Percentiles rank a stretch among this genome's conserved stretches.
These are phyloP conservation scores for Rhypophila decipiens DNA, from an alignment of 495 filamentous ascomycete genomes.

Conservation along the genomic window DNA sequence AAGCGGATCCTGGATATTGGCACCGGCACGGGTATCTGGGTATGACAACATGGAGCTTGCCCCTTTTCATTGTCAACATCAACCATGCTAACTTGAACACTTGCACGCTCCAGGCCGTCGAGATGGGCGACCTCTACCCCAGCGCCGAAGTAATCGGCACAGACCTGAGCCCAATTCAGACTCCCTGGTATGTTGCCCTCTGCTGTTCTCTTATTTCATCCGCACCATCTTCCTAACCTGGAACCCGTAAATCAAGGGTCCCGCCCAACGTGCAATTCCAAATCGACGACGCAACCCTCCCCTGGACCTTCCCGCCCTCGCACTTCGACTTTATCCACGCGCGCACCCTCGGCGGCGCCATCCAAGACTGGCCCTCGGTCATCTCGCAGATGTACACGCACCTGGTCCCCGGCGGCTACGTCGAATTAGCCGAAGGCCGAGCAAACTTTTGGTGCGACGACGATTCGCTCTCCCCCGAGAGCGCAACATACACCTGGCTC, in stretches of 20 bases:
- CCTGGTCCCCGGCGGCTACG: constrained; percentile 52
- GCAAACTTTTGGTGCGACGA: constrained; percentile 45
- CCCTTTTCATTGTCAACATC: background rate
- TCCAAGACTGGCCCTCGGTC: constrained; percentile 52
- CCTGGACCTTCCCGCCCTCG: constrained; percentile 46
- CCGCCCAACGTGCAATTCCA: constrained; percentile 49
- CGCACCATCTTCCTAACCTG: background rate
- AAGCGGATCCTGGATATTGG: constrained; percentile 51
- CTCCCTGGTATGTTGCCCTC: constrained; percentile 25
- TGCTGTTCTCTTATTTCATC: background rate
- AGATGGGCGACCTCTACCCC: constrained; percentile 33
- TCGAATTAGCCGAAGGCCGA: constrained; percentile 51
- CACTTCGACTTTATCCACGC: constrained; percentile 59
- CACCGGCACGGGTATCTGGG: constrained; percentile 58
- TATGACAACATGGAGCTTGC: too few species aligned
- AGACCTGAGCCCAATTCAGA: constrained; percentile 35
- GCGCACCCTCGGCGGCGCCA: constrained; percentile 48
- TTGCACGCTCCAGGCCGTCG: constrained; percentile 38
- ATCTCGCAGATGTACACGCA: constrained; percentile 44
- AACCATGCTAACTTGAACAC: background rate
- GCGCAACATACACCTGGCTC: constrained; percentile 40
- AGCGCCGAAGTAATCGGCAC: constrained; percentile 29
- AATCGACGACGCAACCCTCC: constrained; percentile 51
- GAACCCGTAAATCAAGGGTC: too few species aligned
- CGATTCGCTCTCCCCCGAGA: constrained; percentile 37